Percentiles rank a stretch among this genome's conserved stretches.
These are phyloP conservation scores for Eremomyces bilateralis DNA, from an alignment of 495 filamentous ascomycete species.

Conservation along the genomic window DNA sequence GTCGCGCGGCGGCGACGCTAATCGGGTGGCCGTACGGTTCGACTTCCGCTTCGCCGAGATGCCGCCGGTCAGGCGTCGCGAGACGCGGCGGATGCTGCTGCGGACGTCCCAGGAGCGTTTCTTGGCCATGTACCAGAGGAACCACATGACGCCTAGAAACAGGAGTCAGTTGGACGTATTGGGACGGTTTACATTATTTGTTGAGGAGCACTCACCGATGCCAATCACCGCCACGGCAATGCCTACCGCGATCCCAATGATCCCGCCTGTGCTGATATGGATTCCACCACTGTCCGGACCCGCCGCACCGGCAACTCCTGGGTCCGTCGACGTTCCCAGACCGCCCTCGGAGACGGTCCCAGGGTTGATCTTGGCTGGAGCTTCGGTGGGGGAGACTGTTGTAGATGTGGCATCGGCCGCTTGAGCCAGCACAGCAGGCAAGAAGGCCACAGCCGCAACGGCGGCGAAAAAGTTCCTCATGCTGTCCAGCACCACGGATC, in stretches of 20 bases:
- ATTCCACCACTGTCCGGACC: background rate
- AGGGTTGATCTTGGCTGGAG: too few relatives aligned
- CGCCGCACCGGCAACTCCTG: background rate
- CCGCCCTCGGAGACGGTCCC: background rate
- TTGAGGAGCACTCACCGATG: slow-evolving; percentile 5
- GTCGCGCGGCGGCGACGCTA: slow-evolving; percentile 7
- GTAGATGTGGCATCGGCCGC: too few relatives aligned
- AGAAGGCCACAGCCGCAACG: too few relatives aligned
- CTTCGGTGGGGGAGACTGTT: too few relatives aligned
- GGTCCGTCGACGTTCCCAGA: background rate
- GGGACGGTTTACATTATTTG: background rate
- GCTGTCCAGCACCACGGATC: too few relatives aligned
- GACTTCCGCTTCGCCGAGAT: slow-evolving; percentile 10
- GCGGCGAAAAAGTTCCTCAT: too few relatives aligned
- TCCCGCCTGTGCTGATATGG: background rate
- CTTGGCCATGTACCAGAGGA: slow-evolving; percentile 30
- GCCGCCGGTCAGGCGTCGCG: slow-evolving; percentile 21
- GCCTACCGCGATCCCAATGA: background rate
- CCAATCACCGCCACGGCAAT: background rate
- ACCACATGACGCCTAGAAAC: slow-evolving; percentile 20
- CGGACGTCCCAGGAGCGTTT: slow-evolving; percentile 31
- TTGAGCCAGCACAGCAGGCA: too few relatives aligned
- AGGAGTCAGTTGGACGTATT: slow-evolving; percentile 1
- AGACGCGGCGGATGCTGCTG: slow-evolving; percentile 23
- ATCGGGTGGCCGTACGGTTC: slow-evolving; percentile 10